Evolutionary conservation across 352 stramenopile genomes (phyloP), one percentile per base, ranked within the genome.

Genomic region (Phytopythium delawarense): DNA sequence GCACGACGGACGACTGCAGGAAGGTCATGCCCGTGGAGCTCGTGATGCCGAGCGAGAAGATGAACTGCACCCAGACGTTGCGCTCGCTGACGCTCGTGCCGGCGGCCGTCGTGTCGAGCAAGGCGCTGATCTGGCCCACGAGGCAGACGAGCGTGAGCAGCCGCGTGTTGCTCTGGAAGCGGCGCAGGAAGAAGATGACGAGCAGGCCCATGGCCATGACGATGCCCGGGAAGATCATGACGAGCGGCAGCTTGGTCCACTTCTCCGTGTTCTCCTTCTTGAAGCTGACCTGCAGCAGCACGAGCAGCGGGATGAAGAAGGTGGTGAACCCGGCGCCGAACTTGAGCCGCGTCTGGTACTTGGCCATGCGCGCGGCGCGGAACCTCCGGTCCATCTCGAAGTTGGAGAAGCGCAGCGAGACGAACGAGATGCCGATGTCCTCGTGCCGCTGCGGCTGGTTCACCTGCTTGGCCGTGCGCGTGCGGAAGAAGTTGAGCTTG

Each of bases 51-150:
- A 92, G 65, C 35, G 84, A 90, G 63, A 93, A 92, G 64, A 93
- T 89, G 64, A 93, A 93, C 60, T 95, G 84, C 42, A 93, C 86
- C 82, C 84, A 93, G 51, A 92, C 82, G 55, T 95, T 95, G 15
- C 81, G 71, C 63, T 95, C 82, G 40, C 75, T 91, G 42, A 94
- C 85, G 21, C 78, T 77, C 8, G 79, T 91, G 4, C 79, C 86
- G 2, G 80, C 84, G 2, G 82, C 81, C 1, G 81, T 93, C 13
- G 81, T 92, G 69, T 92, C 85, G 0, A 92, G 67, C 13, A 93
- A 46, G 1, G 84, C 84, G 61, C 79, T 88, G 50, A 93, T 72
- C 59, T 94, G 86, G 0, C 81, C 80, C 28, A 93, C 65, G 6
- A 92, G 60, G 61, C 86, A 94, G 3, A 94, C 74, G 8, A 88